Conservation (phyloP, 306 rosid genomes). For the Quercus berberidifolia region DNA sequence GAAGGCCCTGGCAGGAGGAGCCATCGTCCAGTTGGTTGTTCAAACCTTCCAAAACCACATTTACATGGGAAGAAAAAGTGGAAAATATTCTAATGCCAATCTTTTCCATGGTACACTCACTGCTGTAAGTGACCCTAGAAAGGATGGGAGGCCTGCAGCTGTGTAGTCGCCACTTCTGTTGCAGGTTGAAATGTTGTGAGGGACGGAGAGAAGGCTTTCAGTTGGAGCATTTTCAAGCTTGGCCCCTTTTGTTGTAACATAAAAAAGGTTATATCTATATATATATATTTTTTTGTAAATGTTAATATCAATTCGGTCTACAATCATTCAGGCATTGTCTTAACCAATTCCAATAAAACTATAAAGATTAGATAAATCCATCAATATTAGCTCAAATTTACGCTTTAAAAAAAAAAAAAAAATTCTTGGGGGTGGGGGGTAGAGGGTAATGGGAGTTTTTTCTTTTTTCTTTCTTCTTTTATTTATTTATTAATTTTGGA, state of each 20-base stretch:
- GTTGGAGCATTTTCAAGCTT: neutral
- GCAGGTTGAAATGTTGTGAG: constrained; percentile 1
- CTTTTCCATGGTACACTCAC: constrained; percentile 51
- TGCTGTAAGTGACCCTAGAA: constrained; percentile 87
- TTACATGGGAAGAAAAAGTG: constrained; percentile 29
- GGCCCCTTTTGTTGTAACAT: neutral
- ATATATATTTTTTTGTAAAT: neutral
- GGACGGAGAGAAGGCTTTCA: neutral
- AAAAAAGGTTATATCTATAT: neutral
- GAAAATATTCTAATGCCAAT: constrained; percentile 18
- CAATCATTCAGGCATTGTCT: neutral
- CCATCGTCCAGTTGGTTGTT: constrained; percentile 71
- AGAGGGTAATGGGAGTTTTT: no score
- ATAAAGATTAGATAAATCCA: neutral
- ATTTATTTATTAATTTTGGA: no score
- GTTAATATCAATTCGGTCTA: neutral
- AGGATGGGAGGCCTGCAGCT: constrained; percentile 80
- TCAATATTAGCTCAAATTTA: neutral
- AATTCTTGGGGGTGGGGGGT: no score
- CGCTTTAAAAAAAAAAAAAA: neutral
- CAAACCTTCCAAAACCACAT: constrained; percentile 41
- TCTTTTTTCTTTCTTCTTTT: no score
- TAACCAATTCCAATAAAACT: neutral
- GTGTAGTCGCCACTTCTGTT: constrained; percentile 21
- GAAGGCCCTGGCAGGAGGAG: constrained; percentile 26